Evolutionary conservation across 805 yeast genomes (phyloP), one percentile per base, ranked within the genome.

Genomic region (Metschnikowia vanudenii): DNA sequence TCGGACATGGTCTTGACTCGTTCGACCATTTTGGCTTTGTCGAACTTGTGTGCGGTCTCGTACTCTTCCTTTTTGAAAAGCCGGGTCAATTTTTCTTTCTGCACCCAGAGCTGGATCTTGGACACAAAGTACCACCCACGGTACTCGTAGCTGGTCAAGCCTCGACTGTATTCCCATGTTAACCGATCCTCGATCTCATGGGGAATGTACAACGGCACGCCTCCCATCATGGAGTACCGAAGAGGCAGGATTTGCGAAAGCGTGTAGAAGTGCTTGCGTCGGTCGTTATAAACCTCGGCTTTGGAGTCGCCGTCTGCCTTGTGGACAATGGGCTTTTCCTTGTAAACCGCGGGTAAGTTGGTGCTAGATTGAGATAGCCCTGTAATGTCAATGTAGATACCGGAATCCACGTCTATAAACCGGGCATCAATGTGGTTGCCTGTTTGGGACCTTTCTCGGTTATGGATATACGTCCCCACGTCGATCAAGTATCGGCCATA

Each of bases 1-100:
- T 67, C 70, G 8, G 52, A 42, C 60, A 67, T 59, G 20, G 54
- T 54, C 17, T 54, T 34, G 12, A 61, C 54, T 30, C 51, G 39
- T 12, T 14, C 35, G 30, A 56, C 45, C 39, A 61, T 34, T 28
- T 47, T 56, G n/a, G 53, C 52, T 22, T 41, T 20, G 24, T 49
- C 46, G 17, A 32, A 35, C 7, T 41, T 11, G 2, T 39, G 35
- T 12, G 28, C 24, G n/a, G 39, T 24, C 3, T 16, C 20, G 34
- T 37, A 40, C 13, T 47, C 48, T 12, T 26, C 32, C 20, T 43
- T 45, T 1, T 44, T 37, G 17, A 63, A 61, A 2, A 51, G 17
- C 13, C 18, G 12, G 3, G 19, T 35, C 19, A 56, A 18, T 18
- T 52, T 50, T 10, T 49, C 49, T 17, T 51, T 40, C 37, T 18